phyloP scores from a whole-genome alignment of 345 rosid genomes.

The Clarkia xantiana region DNA sequence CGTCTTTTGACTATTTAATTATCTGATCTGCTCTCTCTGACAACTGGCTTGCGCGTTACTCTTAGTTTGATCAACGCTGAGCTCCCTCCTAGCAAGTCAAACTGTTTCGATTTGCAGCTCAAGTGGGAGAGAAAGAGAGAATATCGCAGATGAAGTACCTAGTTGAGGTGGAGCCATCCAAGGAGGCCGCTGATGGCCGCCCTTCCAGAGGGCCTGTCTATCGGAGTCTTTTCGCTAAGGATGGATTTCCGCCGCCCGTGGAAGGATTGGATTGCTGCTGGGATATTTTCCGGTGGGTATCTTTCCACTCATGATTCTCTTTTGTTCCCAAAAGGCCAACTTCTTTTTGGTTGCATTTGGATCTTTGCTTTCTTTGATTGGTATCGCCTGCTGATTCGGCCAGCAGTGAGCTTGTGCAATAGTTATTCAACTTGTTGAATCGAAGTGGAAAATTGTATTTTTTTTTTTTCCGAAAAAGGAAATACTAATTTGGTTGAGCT shows the following conservation, averaged over 20 bases:
- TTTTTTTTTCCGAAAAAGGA: neutral
- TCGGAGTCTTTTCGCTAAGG: constrained; percentile 62
- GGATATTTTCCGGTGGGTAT: constrained; percentile 80
- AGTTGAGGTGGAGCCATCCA: constrained; percentile 59
- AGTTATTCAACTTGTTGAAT: neutral
- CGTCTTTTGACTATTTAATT: too few relatives aligned
- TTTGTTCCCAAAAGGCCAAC: constrained; percentile 3
- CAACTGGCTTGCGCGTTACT: too few relatives aligned
- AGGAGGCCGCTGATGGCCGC: constrained; percentile 40
- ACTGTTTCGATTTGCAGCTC: too few relatives aligned
- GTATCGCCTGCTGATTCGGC: too few relatives aligned
- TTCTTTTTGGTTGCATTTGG: neutral
- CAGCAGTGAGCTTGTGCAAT: neutral
- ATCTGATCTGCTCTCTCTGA: too few relatives aligned
- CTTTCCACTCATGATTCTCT: constrained; percentile 1
- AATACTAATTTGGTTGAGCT: neutral
- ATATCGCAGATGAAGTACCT: constrained; percentile 37
- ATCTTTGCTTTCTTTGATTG: neutral
- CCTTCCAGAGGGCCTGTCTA: constrained; percentile 85
- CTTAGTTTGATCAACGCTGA: too few relatives aligned
- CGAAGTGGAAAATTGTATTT: neutral
- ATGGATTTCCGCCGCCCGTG: constrained; percentile 66
- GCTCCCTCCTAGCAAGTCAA: too few relatives aligned
- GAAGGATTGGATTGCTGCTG: constrained; percentile 77
- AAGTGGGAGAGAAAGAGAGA: constrained; percentile 7